Percentiles rank a stretch among this genome's conserved stretches.
Evolutionary conservation across 2,329 filamentous ascomycete genomes (phyloP).

Genomic region (Elsinoe necatrix): DNA sequence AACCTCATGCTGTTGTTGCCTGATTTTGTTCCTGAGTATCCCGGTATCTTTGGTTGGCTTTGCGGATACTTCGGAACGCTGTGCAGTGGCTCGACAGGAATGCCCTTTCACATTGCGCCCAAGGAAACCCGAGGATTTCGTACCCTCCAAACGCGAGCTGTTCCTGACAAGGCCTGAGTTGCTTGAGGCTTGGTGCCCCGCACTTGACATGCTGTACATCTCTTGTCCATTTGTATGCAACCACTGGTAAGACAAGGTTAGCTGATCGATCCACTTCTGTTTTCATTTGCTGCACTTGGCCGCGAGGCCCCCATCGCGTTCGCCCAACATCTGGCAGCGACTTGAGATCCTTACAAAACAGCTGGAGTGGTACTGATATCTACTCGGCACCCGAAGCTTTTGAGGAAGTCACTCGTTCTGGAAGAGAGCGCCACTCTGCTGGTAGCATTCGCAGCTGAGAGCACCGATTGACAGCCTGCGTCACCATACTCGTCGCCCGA

Average conservation of each 20-base stretch:
- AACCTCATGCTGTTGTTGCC: not conserved
- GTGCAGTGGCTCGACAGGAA: not conserved
- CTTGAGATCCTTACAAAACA: not conserved
- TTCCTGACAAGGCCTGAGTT: not conserved
- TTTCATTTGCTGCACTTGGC: not conserved
- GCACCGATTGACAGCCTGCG: no score
- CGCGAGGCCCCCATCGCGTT: not conserved
- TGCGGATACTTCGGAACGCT: not conserved
- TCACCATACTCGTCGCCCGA: not conserved
- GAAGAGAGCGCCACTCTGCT: no score
- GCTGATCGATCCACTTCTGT: conserved; percentile 6
- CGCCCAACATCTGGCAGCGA: not conserved
- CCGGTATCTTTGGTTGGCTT: not conserved
- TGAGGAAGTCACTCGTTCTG: no score
- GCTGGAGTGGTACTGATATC: not conserved
- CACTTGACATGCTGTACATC: not conserved
- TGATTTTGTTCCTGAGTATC: not conserved
- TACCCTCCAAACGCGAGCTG: conserved; percentile 11
- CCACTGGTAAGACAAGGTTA: conserved; percentile 2
- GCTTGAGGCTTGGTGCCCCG: conserved; percentile 9
- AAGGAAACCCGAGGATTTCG: not conserved
- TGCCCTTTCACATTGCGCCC: no score
- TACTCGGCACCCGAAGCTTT: no score
- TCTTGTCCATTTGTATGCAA: not conserved
- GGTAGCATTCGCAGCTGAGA: no score